Conservation (phyloP, 2,329 filamentous ascomycete species). For the Aureobasidium musti region DNA sequence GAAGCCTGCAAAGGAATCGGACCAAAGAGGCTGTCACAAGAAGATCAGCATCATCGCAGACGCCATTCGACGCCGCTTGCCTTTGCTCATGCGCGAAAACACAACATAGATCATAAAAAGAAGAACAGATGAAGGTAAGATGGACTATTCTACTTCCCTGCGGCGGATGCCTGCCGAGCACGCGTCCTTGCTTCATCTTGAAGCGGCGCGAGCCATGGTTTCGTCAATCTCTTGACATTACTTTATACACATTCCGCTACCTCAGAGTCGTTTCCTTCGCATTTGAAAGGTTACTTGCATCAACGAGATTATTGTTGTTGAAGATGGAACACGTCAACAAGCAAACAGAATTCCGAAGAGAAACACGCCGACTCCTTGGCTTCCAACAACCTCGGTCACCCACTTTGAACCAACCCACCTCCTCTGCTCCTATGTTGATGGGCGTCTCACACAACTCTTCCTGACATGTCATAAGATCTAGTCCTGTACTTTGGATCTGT, state of each 20-base stretch:
- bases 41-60: constrained; percentile 5
- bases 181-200: constrained; percentile 24
- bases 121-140: neutral
- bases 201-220: constrained; percentile 10
- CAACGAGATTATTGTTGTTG: constrained; percentile 8
- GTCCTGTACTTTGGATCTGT: neutral
- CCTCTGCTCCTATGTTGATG: neutral
- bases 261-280: neutral
- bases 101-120: neutral
- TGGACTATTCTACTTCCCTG: constrained; percentile 6
- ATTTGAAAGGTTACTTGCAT: neutral
- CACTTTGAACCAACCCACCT: neutral
- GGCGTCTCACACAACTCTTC: neutral
- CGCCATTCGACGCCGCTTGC: constrained; percentile 7
- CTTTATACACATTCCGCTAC: constrained; percentile 9
- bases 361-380: neutral
- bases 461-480: constrained; percentile 13
- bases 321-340: constrained; percentile 1
- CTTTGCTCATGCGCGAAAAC: neutral
- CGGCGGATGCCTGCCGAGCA: constrained; percentile 16
- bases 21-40: constrained; percentile 7
- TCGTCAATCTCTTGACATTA: constrained; percentile 10
- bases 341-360: neutral
- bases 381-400: neutral
- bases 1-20: constrained; percentile 17